Evolutionary conservation across 2,329 filamentous ascomycete species (phyloP), one percentile per base, ranked within the genome.

Genomic region (Fusarium longipes): DNA sequence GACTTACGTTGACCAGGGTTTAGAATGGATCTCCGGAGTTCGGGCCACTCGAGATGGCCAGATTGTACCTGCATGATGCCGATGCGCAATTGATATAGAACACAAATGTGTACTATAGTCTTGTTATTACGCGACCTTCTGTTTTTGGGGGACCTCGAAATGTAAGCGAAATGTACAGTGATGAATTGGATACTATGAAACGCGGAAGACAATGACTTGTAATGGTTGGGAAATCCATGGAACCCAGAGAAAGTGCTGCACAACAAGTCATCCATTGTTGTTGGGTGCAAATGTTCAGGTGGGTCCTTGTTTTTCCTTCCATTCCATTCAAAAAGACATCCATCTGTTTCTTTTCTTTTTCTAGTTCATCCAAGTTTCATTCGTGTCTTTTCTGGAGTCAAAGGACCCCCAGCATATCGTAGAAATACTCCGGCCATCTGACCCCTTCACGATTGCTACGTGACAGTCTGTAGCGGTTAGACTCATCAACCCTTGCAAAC

Each of bases 31-130:
- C 69, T 66, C 66, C 68, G 69, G 67, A 57, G 40, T 64, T 64
- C 63, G 63, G 63, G 60, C 57, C 59, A 70, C 55, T 67, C 36
- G 51, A 67, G 56, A 71, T 65, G 65, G 67, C 57, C 48, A 72
- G 70, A 72, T 72, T 63, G 70, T 72, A 72, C 70, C 70, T 72
- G 70, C 70, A 72, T 68, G 24, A 63, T 49, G 70, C 56, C 62
- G 61, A 67, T 56, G 27, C 49, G 52, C 30, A 40, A 63, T 32
- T 45, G 35, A 64, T 57, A 49, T 63, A 59, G 64, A 60, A 68
- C 64, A 71, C 63, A 71, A 60, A 55, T 68, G 60, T 63, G 52
- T 56, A 25, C 24, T 40, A 32, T 39, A 30, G 27, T 47, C 40
- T 35, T 35, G n/a, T 42, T 45, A 27, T 29, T 36, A 40, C 43